Base-by-base conservation (phyloP, 2,329 filamentous ascomycete genomes). In the Cytospora mali region DNA sequence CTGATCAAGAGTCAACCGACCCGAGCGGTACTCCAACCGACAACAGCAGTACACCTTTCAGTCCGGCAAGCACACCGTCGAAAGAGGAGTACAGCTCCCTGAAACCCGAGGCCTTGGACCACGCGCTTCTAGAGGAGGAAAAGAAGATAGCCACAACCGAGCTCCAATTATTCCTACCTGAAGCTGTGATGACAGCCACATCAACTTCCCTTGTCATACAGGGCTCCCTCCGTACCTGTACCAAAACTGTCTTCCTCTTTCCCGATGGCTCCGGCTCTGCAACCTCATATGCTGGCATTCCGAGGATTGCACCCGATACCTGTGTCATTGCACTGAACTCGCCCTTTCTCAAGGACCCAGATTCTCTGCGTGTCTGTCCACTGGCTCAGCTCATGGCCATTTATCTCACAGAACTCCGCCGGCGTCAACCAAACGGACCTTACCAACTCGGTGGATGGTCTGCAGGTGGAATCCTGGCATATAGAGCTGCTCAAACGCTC, bases 401-500 rank as follows among this genome's bases (percentile, higher is more conserved):
- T 70, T 90, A 88, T 74, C 82, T 90, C 48, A 76, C 80, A 5
- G 89, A 92, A 74, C 89, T 92, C 73, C 87, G 86, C 73, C 84
- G 86, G 6, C 87, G 88, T 54, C 89, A 92, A 74, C 86, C 88
- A 2, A 70, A 78, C 23, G 89, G 89, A 0, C 87, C 88, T 0
- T 91, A 91, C 74, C 80, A 82, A 54, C 75, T 92, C 1, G 84
- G 85, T 13, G 90, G 90, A 29, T 92, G 89, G 90, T 90, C 86
- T 18, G 89, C 88, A 0, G 90, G 90, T 28, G 89, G 89, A 33
- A 87, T 91, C 54, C n/a, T 82, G 81, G 61, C 84, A 87, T 58
- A 58, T 31, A 23, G 48, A 29, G 28, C 25, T 7, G 31, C 56
- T 4, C 29, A 58, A 7, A 31, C 25, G 4, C 56, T 58, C 10